A percentile compares a stretch with the other conserved stretches of the same genome.
Conservation (phyloP, 78 protist genomes). For the Dictyostelium capitatum region DNA sequence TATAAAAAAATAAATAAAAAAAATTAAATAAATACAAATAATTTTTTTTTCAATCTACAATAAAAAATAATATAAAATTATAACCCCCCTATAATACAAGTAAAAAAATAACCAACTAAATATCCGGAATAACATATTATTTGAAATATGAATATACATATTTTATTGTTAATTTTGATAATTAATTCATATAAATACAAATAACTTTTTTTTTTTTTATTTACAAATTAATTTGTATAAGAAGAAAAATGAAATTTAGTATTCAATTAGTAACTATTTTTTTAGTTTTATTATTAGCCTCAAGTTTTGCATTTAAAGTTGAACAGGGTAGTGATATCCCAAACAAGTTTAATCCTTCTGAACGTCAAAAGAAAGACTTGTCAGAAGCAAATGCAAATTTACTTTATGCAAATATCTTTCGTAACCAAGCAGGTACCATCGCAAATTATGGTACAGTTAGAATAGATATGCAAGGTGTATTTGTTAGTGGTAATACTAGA, state of each 20-base stretch:
- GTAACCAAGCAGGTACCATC: background rate
- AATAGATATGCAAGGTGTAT: conserved; percentile 28
- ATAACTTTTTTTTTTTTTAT: too few species aligned
- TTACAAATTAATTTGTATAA: too few species aligned
- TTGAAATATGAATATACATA: background rate
- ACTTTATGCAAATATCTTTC: background rate
- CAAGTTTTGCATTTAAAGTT: background rate
- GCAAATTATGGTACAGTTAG: background rate
- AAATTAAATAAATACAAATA: background rate
- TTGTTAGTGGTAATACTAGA: background rate
- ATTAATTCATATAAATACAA: too few species aligned
- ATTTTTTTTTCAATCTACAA: too few species aligned
- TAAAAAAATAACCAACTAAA: too few species aligned
- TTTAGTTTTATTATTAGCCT: background rate
- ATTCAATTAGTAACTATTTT: too few species aligned
- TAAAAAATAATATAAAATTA: too few species aligned
- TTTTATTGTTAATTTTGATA: background rate
- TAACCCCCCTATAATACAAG: too few species aligned
- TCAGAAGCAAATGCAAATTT: background rate
- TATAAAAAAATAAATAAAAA: background rate
- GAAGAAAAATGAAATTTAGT: too few species aligned
- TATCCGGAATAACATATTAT: too few species aligned
- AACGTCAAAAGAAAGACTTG: background rate
- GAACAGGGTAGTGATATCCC: background rate
- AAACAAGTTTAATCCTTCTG: background rate